Conservation (phyloP, 139 green algal genomes). For the Tetradesmus lagerheimii region DNA sequence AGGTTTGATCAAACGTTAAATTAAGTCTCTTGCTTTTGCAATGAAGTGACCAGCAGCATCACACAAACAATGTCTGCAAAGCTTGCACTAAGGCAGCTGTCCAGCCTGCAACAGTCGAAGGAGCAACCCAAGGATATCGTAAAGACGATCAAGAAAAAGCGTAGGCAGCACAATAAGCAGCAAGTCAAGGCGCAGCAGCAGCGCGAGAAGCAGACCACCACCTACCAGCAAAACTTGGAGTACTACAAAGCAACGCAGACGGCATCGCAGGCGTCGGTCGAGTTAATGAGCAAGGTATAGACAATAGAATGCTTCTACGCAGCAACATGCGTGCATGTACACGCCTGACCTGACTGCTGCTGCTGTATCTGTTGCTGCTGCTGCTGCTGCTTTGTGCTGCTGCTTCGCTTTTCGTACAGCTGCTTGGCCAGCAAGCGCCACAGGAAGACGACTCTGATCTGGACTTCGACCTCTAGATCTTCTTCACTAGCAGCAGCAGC, state of each 20-base stretch:
- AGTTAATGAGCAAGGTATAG: conserved; percentile 58
- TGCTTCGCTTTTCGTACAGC: not conserved
- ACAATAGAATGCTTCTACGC: not conserved
- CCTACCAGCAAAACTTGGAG: conserved; percentile 58
- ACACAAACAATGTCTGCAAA: conserved; percentile 30
- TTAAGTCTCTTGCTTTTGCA: not conserved
- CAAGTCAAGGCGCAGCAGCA: conserved; percentile 46
- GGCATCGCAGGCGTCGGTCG: conserved; percentile 4
- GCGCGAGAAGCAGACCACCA: conserved; percentile 2
- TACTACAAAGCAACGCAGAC: conserved; percentile 63
- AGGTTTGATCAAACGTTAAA: not conserved
- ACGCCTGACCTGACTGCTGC: not conserved
- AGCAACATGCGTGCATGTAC: not conserved
- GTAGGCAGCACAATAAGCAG: conserved; percentile 50
- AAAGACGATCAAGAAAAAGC: conserved; percentile 40
- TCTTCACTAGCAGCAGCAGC: not conserved
- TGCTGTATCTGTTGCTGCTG: not conserved
- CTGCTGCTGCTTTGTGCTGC: conserved; percentile 13
- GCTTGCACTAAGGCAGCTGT: not conserved
- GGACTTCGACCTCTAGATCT: conserved; percentile 10
- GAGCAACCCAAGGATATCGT: conserved; percentile 11
- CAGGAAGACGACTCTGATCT: conserved; percentile 24
- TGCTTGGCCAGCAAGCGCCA: conserved; percentile 13
- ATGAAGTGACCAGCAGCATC: not conserved
- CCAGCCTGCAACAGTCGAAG: conserved; percentile 18